phyloP scores from a whole-genome alignment of 352 stramenopile genomes.

The Globisporangium sylvaticum region DNA sequence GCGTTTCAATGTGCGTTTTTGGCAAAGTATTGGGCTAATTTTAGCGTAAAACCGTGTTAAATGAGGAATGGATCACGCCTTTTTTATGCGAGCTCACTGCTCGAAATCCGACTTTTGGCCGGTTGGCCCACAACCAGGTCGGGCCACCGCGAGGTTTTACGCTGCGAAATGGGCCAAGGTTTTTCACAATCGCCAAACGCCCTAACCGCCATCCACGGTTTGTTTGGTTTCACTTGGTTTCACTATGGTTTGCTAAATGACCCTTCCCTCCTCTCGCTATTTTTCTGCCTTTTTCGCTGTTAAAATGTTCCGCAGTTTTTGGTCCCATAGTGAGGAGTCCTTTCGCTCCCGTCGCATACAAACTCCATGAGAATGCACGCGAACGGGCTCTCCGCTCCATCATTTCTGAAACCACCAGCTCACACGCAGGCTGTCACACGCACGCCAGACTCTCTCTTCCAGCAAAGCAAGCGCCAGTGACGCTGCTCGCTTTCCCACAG shows the following conservation, averaged over 20 bases:
- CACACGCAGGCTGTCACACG: neutral
- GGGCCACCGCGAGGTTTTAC: neutral
- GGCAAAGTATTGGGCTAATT: neutral
- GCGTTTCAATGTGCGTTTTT: neutral
- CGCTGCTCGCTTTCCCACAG: neutral
- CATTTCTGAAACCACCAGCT: constrained; percentile 13
- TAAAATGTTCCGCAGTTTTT: too few species aligned
- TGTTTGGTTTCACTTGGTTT: neutral
- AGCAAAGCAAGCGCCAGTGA: neutral
- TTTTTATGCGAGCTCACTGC: neutral
- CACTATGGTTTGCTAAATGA: neutral
- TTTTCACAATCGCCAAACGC: neutral
- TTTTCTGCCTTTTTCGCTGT: too few species aligned
- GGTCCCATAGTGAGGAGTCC: too few species aligned
- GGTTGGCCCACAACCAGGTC: neutral
- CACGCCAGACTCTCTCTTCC: neutral
- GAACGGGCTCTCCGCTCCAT: neutral
- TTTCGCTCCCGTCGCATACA: constrained; percentile 2
- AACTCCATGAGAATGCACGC: neutral
- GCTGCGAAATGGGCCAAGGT: neutral
- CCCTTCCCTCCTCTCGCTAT: neutral
- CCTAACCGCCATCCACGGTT: neutral
- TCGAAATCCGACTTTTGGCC: neutral
- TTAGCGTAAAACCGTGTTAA: neutral
- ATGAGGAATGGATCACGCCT: neutral